Conservation (phyloP, 2,329 filamentous ascomycete genomes). For the Paracamarosporium sp. region DNA sequence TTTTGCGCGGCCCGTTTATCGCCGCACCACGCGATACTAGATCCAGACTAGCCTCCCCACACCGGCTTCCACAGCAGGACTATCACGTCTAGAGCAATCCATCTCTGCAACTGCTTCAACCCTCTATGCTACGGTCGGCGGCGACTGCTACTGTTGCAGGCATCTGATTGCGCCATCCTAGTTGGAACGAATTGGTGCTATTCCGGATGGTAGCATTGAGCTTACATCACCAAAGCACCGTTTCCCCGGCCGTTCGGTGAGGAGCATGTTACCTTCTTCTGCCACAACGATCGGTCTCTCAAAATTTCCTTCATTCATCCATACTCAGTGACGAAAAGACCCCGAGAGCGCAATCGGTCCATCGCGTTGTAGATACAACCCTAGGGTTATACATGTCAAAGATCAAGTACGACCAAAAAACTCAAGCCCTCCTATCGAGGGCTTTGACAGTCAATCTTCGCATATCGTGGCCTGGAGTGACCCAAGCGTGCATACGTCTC, state of each 20-base stretch:
- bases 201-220: neutral
- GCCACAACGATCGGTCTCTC: neutral
- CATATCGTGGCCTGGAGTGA: no score
- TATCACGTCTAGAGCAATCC: neutral
- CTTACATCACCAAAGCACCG: neutral
- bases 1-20: slow-evolving; percentile 31
- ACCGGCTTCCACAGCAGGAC: neutral
- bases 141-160: neutral
- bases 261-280: neutral
- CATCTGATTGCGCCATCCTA: neutral
- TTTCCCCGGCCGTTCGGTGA: neutral
- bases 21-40: slow-evolving; percentile 10
- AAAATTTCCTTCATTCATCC: no score
- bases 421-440: no score
- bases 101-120: neutral
- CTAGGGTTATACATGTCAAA: no score
- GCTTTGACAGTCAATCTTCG: no score
- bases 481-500: neutral
- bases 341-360: no score
- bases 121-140: neutral
- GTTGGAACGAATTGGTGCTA: neutral
- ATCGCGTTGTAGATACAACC: no score
- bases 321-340: no score
- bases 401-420: no score
- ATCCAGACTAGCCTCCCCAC: neutral